Evolutionary conservation across 2,329 filamentous ascomycete genomes (phyloP).

Genomic region (Epichloe baconii): DNA sequence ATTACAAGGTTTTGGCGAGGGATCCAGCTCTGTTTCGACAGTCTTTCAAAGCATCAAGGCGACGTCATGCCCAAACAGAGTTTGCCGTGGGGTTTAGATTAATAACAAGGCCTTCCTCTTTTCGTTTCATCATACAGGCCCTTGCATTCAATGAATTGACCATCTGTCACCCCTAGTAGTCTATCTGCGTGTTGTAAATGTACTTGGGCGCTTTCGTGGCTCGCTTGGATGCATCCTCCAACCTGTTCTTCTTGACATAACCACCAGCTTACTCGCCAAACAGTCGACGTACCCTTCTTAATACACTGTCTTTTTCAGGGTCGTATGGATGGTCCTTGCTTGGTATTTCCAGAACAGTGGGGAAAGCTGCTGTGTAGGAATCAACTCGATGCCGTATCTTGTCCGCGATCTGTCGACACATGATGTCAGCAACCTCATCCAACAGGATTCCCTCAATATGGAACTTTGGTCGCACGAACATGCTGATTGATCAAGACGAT

Average conservation of each 20-base stretch:
- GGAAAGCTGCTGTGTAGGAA: conserved; percentile 86
- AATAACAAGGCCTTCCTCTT: neutral
- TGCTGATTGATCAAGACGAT: conserved; percentile 97
- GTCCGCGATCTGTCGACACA: conserved; percentile 62
- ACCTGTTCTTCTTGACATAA: neutral
- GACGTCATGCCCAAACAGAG: neutral
- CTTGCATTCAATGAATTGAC: neutral
- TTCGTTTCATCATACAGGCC: neutral
- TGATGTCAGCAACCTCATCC: neutral
- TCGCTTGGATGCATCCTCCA: neutral
- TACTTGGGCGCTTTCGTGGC: neutral
- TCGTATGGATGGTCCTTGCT: conserved; percentile 99
- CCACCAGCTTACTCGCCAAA: conserved; percentile 48
- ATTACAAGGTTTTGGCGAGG: neutral
- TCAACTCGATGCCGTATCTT: conserved; percentile 85
- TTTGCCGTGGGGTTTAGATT: neutral
- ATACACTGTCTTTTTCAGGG: conserved; percentile 94
- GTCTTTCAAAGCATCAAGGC: neutral
- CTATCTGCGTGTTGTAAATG: neutral
- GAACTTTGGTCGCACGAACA: conserved; percentile 35
- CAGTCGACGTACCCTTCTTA: conserved; percentile 64
- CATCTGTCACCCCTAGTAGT: neutral
- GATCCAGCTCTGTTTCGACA: neutral
- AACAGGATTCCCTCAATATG: neutral
- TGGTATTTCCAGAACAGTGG: conserved; percentile 90